A percentile compares a stretch with the other conserved stretches of the same genome.
phyloP scores from a whole-genome alignment of 768 basidiomycete species.

The Trametes gibbosa region DNA sequence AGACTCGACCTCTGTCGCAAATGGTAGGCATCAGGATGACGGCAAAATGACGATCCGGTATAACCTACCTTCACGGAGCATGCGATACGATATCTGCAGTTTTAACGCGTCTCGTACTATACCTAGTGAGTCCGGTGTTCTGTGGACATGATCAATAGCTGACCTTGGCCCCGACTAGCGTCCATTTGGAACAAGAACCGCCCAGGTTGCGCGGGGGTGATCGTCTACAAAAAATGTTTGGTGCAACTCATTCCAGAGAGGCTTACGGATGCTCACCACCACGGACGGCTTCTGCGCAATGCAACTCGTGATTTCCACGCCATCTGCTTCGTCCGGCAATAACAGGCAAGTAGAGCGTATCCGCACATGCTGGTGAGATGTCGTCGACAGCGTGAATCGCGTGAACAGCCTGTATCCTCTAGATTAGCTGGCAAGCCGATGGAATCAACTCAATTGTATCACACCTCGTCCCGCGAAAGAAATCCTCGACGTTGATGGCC shows the following conservation, averaged over 20 bases:
- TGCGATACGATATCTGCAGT: constrained; percentile 71
- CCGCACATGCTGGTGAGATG: constrained; percentile 76
- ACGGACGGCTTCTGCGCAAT: constrained; percentile 44
- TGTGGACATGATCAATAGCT: constrained; percentile 3
- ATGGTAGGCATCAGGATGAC: no score
- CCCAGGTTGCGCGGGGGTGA: constrained; percentile 72
- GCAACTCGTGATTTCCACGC: constrained; percentile 52
- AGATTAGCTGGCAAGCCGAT: background rate
- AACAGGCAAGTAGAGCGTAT: constrained; percentile 60
- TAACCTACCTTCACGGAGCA: constrained; percentile 72
- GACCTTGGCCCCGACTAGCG: constrained; percentile 60
- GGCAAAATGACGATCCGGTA: background rate
- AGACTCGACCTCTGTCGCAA: constrained; percentile 58
- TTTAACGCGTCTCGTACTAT: constrained; percentile 61
- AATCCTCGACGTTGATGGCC: constrained; percentile 93
- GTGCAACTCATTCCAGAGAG: background rate
- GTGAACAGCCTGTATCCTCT: constrained; percentile 67
- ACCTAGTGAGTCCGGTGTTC: background rate
- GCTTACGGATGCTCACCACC: constrained; percentile 39
- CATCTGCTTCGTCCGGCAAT: constrained; percentile 42
- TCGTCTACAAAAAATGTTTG: constrained; percentile 47
- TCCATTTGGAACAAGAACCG: constrained; percentile 82
- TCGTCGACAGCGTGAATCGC: constrained; percentile 85
- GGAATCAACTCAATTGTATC: constrained; percentile 12
- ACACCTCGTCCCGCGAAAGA: constrained; percentile 84